phyloP scores from a whole-genome alignment of 164 flowering plant species.

The Macadamia tetraphylla region DNA sequence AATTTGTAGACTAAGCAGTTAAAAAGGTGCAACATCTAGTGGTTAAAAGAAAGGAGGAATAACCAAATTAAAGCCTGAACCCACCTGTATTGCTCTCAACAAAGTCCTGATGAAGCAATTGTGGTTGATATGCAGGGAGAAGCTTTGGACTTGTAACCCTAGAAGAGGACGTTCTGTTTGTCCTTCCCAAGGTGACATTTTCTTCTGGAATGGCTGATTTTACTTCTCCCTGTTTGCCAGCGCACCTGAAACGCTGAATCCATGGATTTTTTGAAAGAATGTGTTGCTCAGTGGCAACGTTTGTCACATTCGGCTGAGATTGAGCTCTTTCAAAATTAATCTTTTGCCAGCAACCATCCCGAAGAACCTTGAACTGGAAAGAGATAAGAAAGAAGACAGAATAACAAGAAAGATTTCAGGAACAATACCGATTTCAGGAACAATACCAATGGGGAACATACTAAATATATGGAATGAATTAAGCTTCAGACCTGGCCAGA shows the following conservation, averaged over 20 bases:
- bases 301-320: slow-evolving; percentile 6
- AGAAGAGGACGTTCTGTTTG: slow-evolving; percentile 12
- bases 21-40: neutral
- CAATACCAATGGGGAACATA: neutral
- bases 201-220: slow-evolving; percentile 5
- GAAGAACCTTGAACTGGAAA: slow-evolving; percentile 60
- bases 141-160: slow-evolving; percentile 18
- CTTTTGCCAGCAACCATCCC: slow-evolving; percentile 53
- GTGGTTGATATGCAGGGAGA: slow-evolving; percentile 9
- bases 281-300: slow-evolving; percentile 16
- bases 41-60: slow-evolving; percentile 1
- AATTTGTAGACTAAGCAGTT: too few species aligned
- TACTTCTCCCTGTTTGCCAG: neutral
- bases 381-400: neutral
- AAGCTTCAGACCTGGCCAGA: slow-evolving; percentile 51
- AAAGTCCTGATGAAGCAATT: slow-evolving; percentile 17
- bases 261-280: slow-evolving; percentile 38
- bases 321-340: slow-evolving; percentile 35
- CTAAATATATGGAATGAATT: slow-evolving; percentile 2
- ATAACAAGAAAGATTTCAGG: neutral
- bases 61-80: slow-evolving; percentile 2
- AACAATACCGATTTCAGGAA: neutral
- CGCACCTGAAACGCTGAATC: slow-evolving; percentile 42
- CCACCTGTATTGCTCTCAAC: slow-evolving; percentile 34
- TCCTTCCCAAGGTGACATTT: slow-evolving; percentile 10